Evolutionary conservation across 345 rosid species (phyloP), one percentile per base, ranked within the genome.

Genomic region (Lumnitzera littorea): DNA sequence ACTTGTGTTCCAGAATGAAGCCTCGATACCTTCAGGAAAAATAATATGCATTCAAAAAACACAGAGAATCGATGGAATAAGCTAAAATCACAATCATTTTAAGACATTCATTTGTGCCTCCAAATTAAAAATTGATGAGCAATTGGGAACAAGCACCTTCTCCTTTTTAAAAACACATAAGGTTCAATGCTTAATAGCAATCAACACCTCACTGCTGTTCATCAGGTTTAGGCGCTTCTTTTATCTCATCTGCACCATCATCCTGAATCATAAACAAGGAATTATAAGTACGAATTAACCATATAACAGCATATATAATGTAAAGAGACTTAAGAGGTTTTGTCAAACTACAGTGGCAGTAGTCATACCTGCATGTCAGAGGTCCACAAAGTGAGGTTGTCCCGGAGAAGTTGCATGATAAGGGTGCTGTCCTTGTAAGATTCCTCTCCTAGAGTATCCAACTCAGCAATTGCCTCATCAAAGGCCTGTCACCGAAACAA

Each of bases 401-500:
- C 96, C 14, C 94, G 96, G 55, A 92, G 91, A 72, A 92, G 96
- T 78, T 92, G 94, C 98, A 87, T 92, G 76, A 89, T 92, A 86
- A 92, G 76, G 57, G 94, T 89, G 83, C 90, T 92, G 48, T 89
- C 96, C 79, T 89, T 92, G 82, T 92, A 92, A 27, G 98, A 92
- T 56, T 92, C 96, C 72, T 92, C 96, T 12, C 96, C 98, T 7
- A 92, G 77, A 13, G 96, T 89, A 73, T 85, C 96, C 80, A 92
- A 75, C 77, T 92, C 96, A 29, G 96, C 96, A 70, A 85, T 89
- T 8, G 94, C 91, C 65, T 92, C 96, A 56, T 92, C 96, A 65
- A 92, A 92, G 24, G 96, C 96, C 96, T 92, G 61, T 15, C 9
- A 36, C 43, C 43, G 1, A 36, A 36, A 27, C 31, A 27, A 27